Percentiles rank a stretch among this genome's conserved stretches.
These are phyloP conservation scores for Suillus fuscotomentosus DNA, from an alignment of 768 basidiomycete species.

Conservation along the genomic window DNA sequence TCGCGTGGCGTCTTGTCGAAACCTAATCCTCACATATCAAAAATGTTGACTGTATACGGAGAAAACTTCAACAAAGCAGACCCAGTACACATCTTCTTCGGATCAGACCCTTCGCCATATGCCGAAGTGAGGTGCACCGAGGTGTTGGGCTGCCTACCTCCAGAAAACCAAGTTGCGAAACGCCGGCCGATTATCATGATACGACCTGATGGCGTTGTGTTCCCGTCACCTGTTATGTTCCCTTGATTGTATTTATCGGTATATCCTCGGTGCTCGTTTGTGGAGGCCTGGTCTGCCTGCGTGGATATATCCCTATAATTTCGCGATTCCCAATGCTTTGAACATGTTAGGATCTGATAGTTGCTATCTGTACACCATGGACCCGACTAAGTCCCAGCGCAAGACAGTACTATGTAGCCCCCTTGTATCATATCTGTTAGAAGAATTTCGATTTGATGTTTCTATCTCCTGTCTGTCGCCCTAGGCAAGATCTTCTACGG, in stretches of 20 bases:
- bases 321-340: slow-evolving; percentile 17
- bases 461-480: slow-evolving; percentile 5
- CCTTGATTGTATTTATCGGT: slow-evolving; percentile 40
- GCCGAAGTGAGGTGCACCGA: slow-evolving; percentile 88
- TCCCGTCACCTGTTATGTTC: slow-evolving; percentile 81
- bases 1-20: slow-evolving; percentile 71
- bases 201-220: slow-evolving; percentile 82
- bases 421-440: slow-evolving; percentile 22
- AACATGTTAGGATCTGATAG: slow-evolving; percentile 27
- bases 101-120: slow-evolving; percentile 82
- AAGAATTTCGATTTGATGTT: slow-evolving; percentile 1
- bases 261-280: slow-evolving; percentile 16
- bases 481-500: slow-evolving; percentile 1
- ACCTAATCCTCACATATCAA: slow-evolving; percentile 73
- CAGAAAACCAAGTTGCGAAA: slow-evolving; percentile 63
- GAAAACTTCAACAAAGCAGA: slow-evolving; percentile 87
- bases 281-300: slow-evolving; percentile 23
- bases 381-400: slow-evolving; percentile 19
- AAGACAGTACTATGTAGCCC: slow-evolving; percentile 31
- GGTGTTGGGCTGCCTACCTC: slow-evolving; percentile 79
- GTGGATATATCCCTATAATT: slow-evolving; percentile 20
- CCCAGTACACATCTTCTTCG: slow-evolving; percentile 82
- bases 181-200: slow-evolving; percentile 81
- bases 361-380: slow-evolving; percentile 33
- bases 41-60: slow-evolving; percentile 85